These are phyloP conservation scores for Collybia mongolica DNA, from an alignment of 768 basidiomycete species.

Conservation along the genomic window DNA sequence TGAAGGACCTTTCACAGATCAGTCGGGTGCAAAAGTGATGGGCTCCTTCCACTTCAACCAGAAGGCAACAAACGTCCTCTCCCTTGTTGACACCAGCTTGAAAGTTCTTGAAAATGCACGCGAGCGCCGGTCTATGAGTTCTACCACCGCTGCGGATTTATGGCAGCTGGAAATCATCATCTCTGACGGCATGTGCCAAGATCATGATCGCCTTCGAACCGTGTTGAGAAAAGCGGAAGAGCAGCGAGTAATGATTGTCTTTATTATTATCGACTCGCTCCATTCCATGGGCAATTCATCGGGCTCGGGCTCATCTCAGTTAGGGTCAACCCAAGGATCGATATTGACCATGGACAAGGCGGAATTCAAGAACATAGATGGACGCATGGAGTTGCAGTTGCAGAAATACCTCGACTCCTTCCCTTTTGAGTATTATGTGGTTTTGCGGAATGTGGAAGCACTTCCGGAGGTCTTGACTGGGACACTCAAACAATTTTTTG, in stretches of 20 bases:
- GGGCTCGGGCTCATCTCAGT: slow-evolving; percentile 15
- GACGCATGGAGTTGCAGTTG: slow-evolving; percentile 83
- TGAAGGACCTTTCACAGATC: slow-evolving; percentile 76
- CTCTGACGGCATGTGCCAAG: slow-evolving; percentile 98
- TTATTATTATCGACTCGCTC: slow-evolving; percentile 92
- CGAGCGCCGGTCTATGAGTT: slow-evolving; percentile 58
- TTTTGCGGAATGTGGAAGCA: slow-evolving; percentile 88
- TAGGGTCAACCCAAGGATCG: slow-evolving; percentile 52
- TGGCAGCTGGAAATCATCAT: slow-evolving; percentile 99
- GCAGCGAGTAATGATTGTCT: slow-evolving; percentile 92
- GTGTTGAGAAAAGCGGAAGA: slow-evolving; percentile 84
- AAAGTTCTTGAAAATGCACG: slow-evolving; percentile 74
- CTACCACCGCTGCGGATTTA: slow-evolving; percentile 72
- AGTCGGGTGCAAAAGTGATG: slow-evolving; percentile 78
- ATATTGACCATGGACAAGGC: slow-evolving; percentile 94
- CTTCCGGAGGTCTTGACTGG: slow-evolving; percentile 87
- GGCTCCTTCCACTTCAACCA: slow-evolving; percentile 88
- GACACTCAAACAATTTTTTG: slow-evolving; percentile 91
- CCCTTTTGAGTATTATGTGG: slow-evolving; percentile 97
- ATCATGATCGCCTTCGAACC: slow-evolving; percentile 82
- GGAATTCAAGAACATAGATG: slow-evolving; percentile 78
- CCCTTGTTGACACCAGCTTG: slow-evolving; percentile 79
- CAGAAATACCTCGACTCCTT: slow-evolving; percentile 92
- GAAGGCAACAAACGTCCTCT: slow-evolving; percentile 81
- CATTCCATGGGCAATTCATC: slow-evolving; percentile 31